phyloP scores from a whole-genome alignment of 306 rosid genomes.

The Pterocarpus macrocarpus region DNA sequence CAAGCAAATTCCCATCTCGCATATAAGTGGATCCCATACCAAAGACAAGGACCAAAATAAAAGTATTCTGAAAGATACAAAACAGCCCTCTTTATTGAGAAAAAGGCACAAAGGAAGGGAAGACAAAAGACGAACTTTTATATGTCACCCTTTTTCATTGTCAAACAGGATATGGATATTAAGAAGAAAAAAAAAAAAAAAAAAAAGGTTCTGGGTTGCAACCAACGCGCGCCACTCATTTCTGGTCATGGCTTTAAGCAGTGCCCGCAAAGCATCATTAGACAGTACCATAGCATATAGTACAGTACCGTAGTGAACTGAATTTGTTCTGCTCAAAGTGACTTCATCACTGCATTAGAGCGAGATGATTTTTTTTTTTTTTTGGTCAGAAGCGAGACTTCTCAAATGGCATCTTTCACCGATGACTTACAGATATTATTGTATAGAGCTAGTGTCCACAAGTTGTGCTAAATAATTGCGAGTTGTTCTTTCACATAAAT shows the following conservation, averaged over 20 bases:
- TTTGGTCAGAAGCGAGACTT: no score
- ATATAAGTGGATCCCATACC: constrained; percentile 39
- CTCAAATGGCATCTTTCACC: no score
- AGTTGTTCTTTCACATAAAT: no score
- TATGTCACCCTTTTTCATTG: constrained; percentile 33
- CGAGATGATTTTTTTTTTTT: not conserved
- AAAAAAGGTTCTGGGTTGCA: constrained; percentile 11
- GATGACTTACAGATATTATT: no score
- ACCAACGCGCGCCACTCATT: constrained; percentile 21
- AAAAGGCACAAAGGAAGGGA: constrained; percentile 34
- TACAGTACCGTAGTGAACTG: not conserved
- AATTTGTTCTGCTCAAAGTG: constrained; percentile 4
- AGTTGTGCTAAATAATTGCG: no score
- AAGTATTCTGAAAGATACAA: constrained; percentile 40
- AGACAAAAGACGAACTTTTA: constrained; percentile 45
- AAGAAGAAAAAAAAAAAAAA: not conserved
- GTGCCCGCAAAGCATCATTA: not conserved
- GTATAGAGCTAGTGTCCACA: no score
- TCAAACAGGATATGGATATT: constrained; percentile 10
- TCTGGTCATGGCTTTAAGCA: constrained; percentile 10
- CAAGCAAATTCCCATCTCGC: not conserved
- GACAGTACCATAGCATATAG: not conserved
- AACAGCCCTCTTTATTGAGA: constrained; percentile 34
- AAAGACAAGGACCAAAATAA: constrained; percentile 33
- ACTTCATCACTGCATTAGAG: not conserved